Conservation (phyloP, 805 yeast species). For the Cyberlindnera meyerae region DNA sequence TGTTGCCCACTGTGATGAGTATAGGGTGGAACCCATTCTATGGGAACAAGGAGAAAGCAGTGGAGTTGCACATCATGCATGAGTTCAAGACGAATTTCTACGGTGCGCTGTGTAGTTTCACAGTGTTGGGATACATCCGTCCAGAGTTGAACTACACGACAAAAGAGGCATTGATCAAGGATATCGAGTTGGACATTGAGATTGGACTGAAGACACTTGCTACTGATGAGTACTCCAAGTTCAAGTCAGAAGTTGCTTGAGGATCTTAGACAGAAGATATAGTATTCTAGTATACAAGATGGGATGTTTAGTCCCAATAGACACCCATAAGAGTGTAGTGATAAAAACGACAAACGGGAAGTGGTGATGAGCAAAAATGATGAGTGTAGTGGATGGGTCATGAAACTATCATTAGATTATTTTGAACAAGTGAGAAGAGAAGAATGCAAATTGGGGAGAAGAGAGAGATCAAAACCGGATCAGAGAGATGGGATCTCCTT, state of each 20-base stretch:
- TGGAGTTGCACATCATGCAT: constrained; percentile 83
- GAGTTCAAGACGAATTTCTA: constrained; percentile 65
- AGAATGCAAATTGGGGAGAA: too few species aligned
- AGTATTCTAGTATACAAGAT: too few species aligned
- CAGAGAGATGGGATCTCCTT: constrained; percentile 62
- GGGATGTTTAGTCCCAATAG: too few species aligned
- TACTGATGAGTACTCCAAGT: constrained; percentile 36
- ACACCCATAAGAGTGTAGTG: neutral
- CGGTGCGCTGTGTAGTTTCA: constrained; percentile 70
- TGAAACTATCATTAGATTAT: too few species aligned
- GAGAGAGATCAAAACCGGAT: neutral
- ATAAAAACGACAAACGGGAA: neutral
- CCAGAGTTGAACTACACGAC: constrained; percentile 87
- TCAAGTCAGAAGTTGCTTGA: constrained; percentile 20
- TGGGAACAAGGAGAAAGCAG: constrained; percentile 72
- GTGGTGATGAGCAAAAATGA: too few species aligned
- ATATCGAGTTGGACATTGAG: constrained; percentile 74
- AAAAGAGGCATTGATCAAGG: constrained; percentile 74
- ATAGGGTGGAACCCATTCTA: constrained; percentile 95
- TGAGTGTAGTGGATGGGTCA: too few species aligned
- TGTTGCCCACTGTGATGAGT: constrained; percentile 88
- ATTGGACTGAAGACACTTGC: constrained; percentile 52
- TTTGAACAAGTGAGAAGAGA: too few species aligned
- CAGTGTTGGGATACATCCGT: constrained; percentile 81
- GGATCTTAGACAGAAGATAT: neutral